Evolutionary conservation across 768 basidiomycete species (phyloP).

Genomic region (Psilocybe sp.): DNA sequence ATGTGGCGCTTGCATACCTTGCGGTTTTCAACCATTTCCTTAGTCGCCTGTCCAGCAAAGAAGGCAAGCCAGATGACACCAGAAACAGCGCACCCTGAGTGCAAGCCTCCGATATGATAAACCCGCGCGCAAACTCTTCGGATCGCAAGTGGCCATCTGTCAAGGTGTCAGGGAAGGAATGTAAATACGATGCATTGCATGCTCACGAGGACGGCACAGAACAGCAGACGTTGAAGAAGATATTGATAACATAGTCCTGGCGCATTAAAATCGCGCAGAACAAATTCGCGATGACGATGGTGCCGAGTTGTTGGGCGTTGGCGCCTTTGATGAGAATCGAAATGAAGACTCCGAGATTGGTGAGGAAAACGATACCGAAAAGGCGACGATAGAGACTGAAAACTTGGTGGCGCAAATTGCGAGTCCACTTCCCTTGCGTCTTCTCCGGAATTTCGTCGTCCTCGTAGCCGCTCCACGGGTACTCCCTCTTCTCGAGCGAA

Average conservation of each 20-base stretch:
- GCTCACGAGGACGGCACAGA: constrained; percentile 47
- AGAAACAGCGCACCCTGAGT: constrained; percentile 56
- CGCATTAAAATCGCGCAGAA: constrained; percentile 47
- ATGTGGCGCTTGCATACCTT: constrained; percentile 21
- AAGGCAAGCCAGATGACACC: constrained; percentile 51
- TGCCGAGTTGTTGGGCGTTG: constrained; percentile 33
- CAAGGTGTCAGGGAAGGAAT: constrained; percentile 3
- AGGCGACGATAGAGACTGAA: constrained; percentile 58
- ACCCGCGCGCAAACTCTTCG: constrained; percentile 53
- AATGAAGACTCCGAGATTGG: constrained; percentile 53
- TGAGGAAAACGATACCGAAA: constrained; percentile 55
- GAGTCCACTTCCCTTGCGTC: constrained; percentile 40
- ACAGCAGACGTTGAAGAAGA: constrained; percentile 51
- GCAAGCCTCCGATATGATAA: constrained; percentile 59
- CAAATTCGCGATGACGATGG: constrained; percentile 45
- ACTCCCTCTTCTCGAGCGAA: constrained; percentile 30
- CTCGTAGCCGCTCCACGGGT: constrained; percentile 51
- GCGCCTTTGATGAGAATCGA: constrained; percentile 31
- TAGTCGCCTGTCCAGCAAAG: constrained; percentile 50
- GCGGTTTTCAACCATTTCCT: constrained; percentile 37
- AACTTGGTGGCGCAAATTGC: constrained; percentile 53
- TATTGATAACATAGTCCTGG: constrained; percentile 58
- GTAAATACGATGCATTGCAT: neutral
- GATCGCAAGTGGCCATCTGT: constrained; percentile 53
- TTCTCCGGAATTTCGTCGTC: constrained; percentile 51